Evolutionary conservation across 2,329 filamentous ascomycete species (phyloP).

Genomic region (Dactylellina haptotyla): DNA sequence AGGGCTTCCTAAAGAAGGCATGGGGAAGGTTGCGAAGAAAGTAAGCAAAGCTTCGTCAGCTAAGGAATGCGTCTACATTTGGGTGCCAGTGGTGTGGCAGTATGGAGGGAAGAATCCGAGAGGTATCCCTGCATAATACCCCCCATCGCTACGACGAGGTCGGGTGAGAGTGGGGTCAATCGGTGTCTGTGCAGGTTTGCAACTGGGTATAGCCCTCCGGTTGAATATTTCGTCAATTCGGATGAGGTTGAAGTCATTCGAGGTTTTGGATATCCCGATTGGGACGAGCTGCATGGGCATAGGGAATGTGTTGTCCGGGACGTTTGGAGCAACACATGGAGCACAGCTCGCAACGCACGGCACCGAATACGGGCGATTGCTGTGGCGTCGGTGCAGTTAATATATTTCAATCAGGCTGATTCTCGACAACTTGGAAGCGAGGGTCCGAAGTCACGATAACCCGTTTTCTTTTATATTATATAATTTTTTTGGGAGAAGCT

Average conservation of each 20-base stretch:
- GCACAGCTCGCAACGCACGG: not conserved
- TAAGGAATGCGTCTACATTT: too few relatives aligned
- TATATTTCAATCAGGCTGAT: conserved; percentile 37
- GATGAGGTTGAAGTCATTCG: not conserved
- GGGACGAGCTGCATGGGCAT: not conserved
- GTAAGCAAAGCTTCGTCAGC: conserved; percentile 43
- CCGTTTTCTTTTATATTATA: not conserved
- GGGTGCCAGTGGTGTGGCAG: too few relatives aligned
- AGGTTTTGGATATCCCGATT: not conserved
- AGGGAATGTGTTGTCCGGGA: conserved; percentile 1
- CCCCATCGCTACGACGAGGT: not conserved
- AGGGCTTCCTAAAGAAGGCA: conserved; percentile 39
- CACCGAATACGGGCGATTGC: not conserved
- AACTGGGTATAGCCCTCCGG: too few relatives aligned
- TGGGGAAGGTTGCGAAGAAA: conserved; percentile 46
- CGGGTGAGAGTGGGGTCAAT: not conserved
- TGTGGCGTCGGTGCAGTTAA: not conserved
- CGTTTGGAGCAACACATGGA: too few relatives aligned
- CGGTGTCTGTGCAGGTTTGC: too few relatives aligned
- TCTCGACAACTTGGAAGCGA: conserved; percentile 41
- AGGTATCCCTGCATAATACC: too few relatives aligned
- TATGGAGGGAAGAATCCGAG: not conserved
- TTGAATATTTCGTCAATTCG: not conserved
- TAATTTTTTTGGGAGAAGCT: not conserved
- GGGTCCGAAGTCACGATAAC: conserved; percentile 31